These are phyloP conservation scores for Epicoccum sorghinum DNA, from an alignment of 2,329 filamentous ascomycete species.

Conservation along the genomic window DNA sequence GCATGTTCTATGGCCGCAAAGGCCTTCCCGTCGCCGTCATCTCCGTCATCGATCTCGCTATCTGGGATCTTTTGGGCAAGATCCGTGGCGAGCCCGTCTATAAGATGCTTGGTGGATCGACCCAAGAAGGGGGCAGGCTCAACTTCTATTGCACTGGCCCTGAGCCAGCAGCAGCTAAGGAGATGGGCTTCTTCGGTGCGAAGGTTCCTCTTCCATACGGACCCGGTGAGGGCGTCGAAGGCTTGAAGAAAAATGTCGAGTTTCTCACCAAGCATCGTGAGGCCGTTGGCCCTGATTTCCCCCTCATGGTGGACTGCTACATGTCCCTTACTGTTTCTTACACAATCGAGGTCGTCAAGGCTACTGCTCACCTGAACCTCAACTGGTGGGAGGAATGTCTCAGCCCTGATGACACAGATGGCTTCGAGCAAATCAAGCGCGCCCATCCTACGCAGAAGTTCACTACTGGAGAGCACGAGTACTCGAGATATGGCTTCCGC, in stretches of 20 bases:
- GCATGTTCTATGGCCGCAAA: conserved; percentile 97
- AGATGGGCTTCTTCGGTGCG: conserved; percentile 87
- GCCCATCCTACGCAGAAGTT: conserved; percentile 91
- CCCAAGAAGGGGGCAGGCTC: conserved; percentile 69
- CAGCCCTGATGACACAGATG: conserved; percentile 88
- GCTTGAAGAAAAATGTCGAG: conserved; percentile 86
- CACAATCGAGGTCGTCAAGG: conserved; percentile 88
- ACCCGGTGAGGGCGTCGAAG: conserved; percentile 82
- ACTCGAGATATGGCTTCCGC: conserved; percentile 91
- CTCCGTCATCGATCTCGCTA: conserved; percentile 88
- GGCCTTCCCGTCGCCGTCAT: conserved; percentile 89
- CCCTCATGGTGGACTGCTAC: conserved; percentile 94
- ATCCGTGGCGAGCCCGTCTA: conserved; percentile 92
- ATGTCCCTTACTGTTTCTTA: conserved; percentile 94
- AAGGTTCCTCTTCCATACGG: conserved; percentile 92
- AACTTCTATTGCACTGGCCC: conserved; percentile 96
- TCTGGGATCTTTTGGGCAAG: conserved; percentile 94
- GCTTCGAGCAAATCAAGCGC: conserved; percentile 86
- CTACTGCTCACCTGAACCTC: conserved; percentile 81
- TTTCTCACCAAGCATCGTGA: conserved; percentile 86
- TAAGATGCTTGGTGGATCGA: conserved; percentile 91
- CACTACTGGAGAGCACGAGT: conserved; percentile 95
- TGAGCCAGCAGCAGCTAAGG: conserved; percentile 77
- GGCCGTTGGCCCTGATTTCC: conserved; percentile 85
- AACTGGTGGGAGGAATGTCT: conserved; percentile 98